Evolutionary conservation across 2,329 filamentous ascomycete genomes (phyloP).

Genomic region (Aspergillus amoenus): DNA sequence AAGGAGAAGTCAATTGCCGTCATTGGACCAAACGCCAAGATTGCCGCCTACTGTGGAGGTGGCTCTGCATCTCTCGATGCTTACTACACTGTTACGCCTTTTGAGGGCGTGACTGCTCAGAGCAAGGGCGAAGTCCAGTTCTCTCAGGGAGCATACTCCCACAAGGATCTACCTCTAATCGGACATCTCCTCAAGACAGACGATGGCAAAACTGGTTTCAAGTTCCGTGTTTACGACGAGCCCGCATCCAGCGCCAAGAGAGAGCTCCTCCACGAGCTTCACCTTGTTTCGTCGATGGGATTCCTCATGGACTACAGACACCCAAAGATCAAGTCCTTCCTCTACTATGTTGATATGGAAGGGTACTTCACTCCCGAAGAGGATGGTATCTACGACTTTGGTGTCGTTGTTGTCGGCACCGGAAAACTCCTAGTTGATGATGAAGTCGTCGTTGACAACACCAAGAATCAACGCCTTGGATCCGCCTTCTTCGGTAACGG

Average conservation of each 20-base stretch:
- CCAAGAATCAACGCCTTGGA: constrained; percentile 61
- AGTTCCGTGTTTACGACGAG: constrained; percentile 63
- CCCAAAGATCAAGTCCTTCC: constrained; percentile 51
- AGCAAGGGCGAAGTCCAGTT: constrained; percentile 45
- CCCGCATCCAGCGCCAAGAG: constrained; percentile 51
- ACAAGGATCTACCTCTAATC: constrained; percentile 63
- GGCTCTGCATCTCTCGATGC: constrained; percentile 59
- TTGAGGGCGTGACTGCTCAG: constrained; percentile 42
- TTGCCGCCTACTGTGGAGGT: constrained; percentile 56
- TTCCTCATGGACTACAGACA: constrained; percentile 57
- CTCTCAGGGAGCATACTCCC: constrained; percentile 63
- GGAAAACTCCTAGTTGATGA: constrained; percentile 65
- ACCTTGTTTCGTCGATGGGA: constrained; percentile 44
- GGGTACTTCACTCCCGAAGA: constrained; percentile 61
- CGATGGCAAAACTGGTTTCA: constrained; percentile 58
- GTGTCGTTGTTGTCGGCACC: constrained; percentile 65
- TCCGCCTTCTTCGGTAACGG: constrained; percentile 66
- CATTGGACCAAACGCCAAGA: constrained; percentile 56
- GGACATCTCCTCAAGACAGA: constrained; percentile 53
- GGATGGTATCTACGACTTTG: constrained; percentile 62
- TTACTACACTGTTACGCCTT: constrained; percentile 47
- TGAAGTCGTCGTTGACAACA: constrained; percentile 64
- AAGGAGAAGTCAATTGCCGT: constrained; percentile 49
- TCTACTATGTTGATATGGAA: constrained; percentile 64
- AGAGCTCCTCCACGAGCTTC: constrained; percentile 52